These are phyloP conservation scores for Rhododendron vialii DNA, from an alignment of 148 eudicot species.

Conservation along the genomic window DNA sequence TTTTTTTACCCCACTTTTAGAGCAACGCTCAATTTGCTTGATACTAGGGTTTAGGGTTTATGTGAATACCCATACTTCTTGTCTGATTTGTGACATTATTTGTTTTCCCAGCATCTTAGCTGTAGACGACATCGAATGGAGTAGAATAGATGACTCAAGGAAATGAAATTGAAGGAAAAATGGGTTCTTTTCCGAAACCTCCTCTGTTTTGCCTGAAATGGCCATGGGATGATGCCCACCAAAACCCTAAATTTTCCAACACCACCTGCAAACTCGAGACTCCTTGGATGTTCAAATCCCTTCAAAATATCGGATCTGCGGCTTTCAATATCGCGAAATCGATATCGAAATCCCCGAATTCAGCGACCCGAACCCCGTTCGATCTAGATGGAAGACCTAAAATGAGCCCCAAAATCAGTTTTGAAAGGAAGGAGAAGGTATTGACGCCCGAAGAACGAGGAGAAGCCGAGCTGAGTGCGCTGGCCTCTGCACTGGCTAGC, in stretches of 20 bases:
- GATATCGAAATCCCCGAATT: constrained; percentile 12
- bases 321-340: constrained; percentile 42
- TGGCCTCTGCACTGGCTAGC: constrained; percentile 65
- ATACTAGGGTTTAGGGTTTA: not conserved
- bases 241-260: constrained; percentile 15
- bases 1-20: not conserved
- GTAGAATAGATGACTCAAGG: not conserved
- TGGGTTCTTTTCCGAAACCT: constrained; percentile 30
- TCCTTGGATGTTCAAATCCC: constrained; percentile 77
- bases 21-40: not conserved
- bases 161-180: not conserved
- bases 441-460: constrained; percentile 60
- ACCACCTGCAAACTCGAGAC: constrained; percentile 42
- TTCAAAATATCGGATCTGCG: constrained; percentile 39
- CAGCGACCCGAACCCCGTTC: constrained; percentile 9
- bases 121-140: not conserved
- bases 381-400: constrained; percentile 12
- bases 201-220: constrained; percentile 62
- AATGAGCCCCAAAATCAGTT: constrained; percentile 10
- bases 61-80: not conserved
- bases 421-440: constrained; percentile 5
- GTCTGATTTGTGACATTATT: not conserved
- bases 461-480: constrained; percentile 86
- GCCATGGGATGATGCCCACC: constrained; percentile 54
- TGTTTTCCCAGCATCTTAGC: not conserved